Base-by-base conservation (phyloP, 257 asterid genomes). In the Prunella vulgaris region DNA sequence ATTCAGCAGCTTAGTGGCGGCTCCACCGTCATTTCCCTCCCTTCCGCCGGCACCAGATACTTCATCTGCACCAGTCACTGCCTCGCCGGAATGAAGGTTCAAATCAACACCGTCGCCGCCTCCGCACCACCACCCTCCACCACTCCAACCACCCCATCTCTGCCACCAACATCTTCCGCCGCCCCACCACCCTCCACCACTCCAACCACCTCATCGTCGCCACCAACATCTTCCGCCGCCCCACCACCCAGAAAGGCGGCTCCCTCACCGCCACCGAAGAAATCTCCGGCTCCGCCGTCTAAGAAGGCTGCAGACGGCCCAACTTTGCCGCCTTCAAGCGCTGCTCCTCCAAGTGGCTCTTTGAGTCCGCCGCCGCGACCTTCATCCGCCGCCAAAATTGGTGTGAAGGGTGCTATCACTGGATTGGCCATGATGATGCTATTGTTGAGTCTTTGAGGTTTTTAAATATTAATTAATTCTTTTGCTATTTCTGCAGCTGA, bases 51-150 rank as follows among this genome's bases (percentile, higher is more conserved):
- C 60, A 77, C 61, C 74, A 70, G 88, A 46, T 88, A 87, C 84
- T 91, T 85, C 80, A 81, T 84, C 38, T 86, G 97, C 74, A 85
- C 87, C 25, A 87, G 85, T 0, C 96, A 88, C 78, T 91, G 97
- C 84, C 56, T 72, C 66, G 22, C 25, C 28, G 96, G 97, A 76
- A 91, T 88, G 97, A 91, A 91, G 60, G 17, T 91, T 51, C 69
- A 76, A 40, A 76, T 91, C 75, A 68, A 73, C 79, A 76, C 78
- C 58, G 49, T 73, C 7, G 71, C 84, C 8, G 74, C 84, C 64
- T 17, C 90, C 3, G 24, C 92, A 32, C 81, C 75, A 3, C 81
- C 76, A 0, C 69, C 69, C 56, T 1, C 75, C 59, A 30, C 81
- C 58, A 17, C 79, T 10, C 69, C 69, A 17, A 0, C 58, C 1